A percentile compares a stretch with the other conserved stretches of the same genome.
phyloP scores from a whole-genome alignment of 768 basidiomycete species.

The Trametes punicea region DNA sequence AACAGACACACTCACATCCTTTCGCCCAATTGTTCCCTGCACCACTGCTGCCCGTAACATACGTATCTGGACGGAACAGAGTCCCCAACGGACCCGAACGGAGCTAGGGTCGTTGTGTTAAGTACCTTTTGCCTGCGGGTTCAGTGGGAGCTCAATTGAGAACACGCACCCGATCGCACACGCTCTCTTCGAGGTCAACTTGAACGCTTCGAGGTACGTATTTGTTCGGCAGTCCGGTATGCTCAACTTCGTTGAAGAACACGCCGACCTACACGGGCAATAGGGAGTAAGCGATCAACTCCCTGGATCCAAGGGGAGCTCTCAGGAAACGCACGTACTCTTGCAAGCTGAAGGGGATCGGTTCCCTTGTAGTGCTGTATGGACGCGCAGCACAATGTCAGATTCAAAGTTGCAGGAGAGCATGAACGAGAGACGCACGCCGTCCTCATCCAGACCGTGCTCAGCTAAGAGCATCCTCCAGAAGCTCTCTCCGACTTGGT shows the following conservation, averaged over 20 bases:
- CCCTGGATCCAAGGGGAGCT: neutral
- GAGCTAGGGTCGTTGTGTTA: slow-evolving; percentile 39
- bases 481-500: slow-evolving; percentile 81
- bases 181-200: slow-evolving; percentile 86
- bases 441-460: slow-evolving; percentile 73
- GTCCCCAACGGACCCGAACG: slow-evolving; percentile 65
- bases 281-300: neutral
- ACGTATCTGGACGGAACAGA: slow-evolving; percentile 89
- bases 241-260: slow-evolving; percentile 73
- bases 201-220: slow-evolving; percentile 91
- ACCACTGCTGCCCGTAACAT: slow-evolving; percentile 55
- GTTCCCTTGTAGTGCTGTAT: slow-evolving; percentile 64
- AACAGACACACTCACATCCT: slow-evolving; percentile 62
- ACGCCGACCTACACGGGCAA: slow-evolving; percentile 56
- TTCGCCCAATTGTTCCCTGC: slow-evolving; percentile 97
- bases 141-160: neutral
- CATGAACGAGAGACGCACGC: slow-evolving; percentile 41
- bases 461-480: slow-evolving; percentile 87
- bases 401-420: neutral
- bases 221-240: slow-evolving; percentile 47
- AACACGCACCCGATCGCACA: slow-evolving; percentile 66
- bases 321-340: slow-evolving; percentile 45
- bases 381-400: neutral
- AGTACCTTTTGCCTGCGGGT: neutral
- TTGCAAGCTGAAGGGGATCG: slow-evolving; percentile 70